These are phyloP conservation scores for Termitomyces sp. DNA, from an alignment of 768 basidiomycete genomes.

Conservation along the genomic window DNA sequence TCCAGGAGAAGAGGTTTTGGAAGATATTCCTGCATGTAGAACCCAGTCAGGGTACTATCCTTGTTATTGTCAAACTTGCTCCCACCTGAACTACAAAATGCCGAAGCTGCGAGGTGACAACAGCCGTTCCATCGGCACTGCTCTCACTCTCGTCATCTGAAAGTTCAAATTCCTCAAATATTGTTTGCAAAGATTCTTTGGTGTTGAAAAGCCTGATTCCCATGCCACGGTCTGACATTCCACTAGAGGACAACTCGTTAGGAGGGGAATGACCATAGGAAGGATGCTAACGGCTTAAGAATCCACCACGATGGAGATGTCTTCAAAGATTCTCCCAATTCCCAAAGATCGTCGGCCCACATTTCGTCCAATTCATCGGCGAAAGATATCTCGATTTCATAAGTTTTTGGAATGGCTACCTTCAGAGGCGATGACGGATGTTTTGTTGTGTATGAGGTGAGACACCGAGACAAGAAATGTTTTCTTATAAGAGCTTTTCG, in stretches of 20 bases:
- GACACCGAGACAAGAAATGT: slow-evolving; percentile 78
- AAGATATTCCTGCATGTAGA: slow-evolving; percentile 74
- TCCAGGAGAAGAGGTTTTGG: slow-evolving; percentile 73
- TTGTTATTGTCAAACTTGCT: neutral
- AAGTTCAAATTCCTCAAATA: slow-evolving; percentile 80
- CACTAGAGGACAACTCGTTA: slow-evolving; percentile 29
- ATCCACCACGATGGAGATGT: slow-evolving; percentile 74
- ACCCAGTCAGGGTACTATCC: neutral
- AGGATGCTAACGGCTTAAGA: slow-evolving; percentile 67
- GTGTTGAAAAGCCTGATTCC: slow-evolving; percentile 88
- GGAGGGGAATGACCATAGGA: neutral
- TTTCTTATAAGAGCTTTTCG: slow-evolving; percentile 94
- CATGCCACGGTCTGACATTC: slow-evolving; percentile 95
- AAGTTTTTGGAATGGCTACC: slow-evolving; percentile 63
- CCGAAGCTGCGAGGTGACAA: slow-evolving; percentile 82
- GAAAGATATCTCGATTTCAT: slow-evolving; percentile 81
- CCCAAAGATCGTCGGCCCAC: slow-evolving; percentile 90
- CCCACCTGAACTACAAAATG: slow-evolving; percentile 94
- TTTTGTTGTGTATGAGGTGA: slow-evolving; percentile 71
- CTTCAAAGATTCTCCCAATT: slow-evolving; percentile 63
- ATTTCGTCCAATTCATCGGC: slow-evolving; percentile 94
- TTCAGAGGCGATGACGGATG: slow-evolving; percentile 52
- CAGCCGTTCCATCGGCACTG: slow-evolving; percentile 40
- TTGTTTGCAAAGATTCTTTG: slow-evolving; percentile 61
- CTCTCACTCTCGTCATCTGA: slow-evolving; percentile 42